These are phyloP conservation scores for Prunus yedoensis DNA, from an alignment of 331 rosid genomes.

Conservation along the genomic window DNA sequence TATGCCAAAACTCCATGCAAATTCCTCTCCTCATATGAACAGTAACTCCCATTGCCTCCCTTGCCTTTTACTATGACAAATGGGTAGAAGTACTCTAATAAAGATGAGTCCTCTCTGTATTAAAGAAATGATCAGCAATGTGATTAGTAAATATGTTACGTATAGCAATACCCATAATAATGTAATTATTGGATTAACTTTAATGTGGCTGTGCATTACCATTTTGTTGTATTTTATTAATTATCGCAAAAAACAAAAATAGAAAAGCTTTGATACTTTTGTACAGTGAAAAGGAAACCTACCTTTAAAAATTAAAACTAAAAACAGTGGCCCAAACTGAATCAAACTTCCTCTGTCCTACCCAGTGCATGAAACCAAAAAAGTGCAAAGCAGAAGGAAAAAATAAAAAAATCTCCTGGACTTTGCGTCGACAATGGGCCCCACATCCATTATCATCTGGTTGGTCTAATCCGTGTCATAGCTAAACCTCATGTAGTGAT, in stretches of 20 bases:
- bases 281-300: background rate
- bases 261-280: background rate
- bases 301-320: background rate
- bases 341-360: too few species aligned
- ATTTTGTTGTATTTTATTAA: too few species aligned
- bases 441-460: background rate
- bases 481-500: background rate
- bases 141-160: too few species aligned
- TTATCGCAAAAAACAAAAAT: too few species aligned
- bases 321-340: background rate
- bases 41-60: too few species aligned
- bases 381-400: background rate
- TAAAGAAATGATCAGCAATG: too few species aligned
- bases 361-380: background rate
- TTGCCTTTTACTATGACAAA: rapidly evolving
- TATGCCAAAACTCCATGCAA: too few species aligned
- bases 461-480: constrained; percentile 1
- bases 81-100: too few species aligned
- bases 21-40: too few species aligned
- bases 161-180: too few species aligned
- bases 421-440: constrained; percentile 3
- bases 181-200: too few species aligned
- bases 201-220: too few species aligned
- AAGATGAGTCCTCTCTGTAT: rapidly evolving
- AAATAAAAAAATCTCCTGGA: background rate